Conservation (phyloP, 352 stramenopile genomes). For the Globisporangium spinosum region DNA sequence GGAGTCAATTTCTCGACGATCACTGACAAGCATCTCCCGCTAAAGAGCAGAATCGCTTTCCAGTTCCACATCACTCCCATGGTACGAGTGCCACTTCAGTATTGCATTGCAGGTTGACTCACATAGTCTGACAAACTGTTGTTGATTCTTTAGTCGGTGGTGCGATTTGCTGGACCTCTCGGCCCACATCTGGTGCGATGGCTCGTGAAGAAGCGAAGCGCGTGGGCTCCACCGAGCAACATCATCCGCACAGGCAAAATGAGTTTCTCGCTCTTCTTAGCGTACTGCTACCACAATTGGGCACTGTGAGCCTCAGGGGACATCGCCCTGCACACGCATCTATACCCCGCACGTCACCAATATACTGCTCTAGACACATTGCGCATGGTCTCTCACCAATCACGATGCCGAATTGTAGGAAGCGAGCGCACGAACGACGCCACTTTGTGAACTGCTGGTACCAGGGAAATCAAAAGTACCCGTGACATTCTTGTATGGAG, state of each 20-base stretch:
- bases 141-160: not conserved
- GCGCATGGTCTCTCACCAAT: not conserved
- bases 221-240: conserved; percentile 5
- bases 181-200: conserved; percentile 5
- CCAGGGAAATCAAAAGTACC: conserved; percentile 4
- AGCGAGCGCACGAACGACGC: conserved; percentile 2
- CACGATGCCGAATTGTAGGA: not conserved
- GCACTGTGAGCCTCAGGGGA: conserved; percentile 10
- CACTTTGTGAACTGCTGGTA: conserved; percentile 7
- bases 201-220: conserved; percentile 4
- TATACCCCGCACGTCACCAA: not conserved
- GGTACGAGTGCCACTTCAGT: not conserved
- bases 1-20: conserved; percentile 8
- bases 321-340: conserved; percentile 11
- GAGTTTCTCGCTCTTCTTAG: not conserved
- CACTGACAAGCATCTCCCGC: conserved; percentile 1
- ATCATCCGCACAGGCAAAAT: conserved; percentile 4
- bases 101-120: not conserved
- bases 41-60: conserved; percentile 1
- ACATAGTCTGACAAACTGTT: not conserved
- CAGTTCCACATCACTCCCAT: conserved; percentile 9
- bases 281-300: conserved; percentile 19
- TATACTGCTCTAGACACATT: not conserved
- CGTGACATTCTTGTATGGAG: conserved; percentile 26
- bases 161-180: conserved; percentile 9